A percentile compares a stretch with the other conserved stretches of the same genome.
Conservation (phyloP, 345 rosid genomes). For the Psidium friedrichsthalianum region DNA sequence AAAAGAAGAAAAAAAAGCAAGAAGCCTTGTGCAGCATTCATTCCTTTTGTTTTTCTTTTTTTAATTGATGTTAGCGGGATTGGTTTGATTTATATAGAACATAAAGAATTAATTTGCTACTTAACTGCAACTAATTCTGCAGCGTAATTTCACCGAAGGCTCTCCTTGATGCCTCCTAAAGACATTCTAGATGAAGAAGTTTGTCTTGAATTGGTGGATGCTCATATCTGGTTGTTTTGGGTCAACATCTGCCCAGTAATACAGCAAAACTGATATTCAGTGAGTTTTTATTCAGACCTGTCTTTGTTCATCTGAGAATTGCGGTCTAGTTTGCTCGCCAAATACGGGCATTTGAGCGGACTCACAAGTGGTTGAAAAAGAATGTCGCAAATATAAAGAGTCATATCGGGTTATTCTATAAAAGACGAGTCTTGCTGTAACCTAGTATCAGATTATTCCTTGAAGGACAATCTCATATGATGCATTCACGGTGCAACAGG, state of each 20-base stretch:
- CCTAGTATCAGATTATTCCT: not conserved
- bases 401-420: not conserved
- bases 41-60: not conserved
- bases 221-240: not conserved
- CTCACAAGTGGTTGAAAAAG: not conserved
- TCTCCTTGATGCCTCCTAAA: not conserved
- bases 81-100: not conserved
- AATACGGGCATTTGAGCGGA: not conserved
- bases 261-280: not conserved
- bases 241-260: not conserved
- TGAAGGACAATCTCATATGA: not conserved
- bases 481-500: not conserved
- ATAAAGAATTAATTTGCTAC: not conserved
- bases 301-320: not conserved
- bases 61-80: not conserved
- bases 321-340: not conserved
- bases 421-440: not conserved
- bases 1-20: not conserved
- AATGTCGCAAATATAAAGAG: not conserved
- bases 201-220: not conserved
- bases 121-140: not conserved
- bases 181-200: not conserved
- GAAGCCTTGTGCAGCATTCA: conserved; percentile 10
- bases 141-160: not conserved
- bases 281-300: not conserved